Percentiles rank a stretch among this genome's conserved stretches.
phyloP scores from a whole-genome alignment of 208 protist genomes.

The Acanthamoeba lenticulata region DNA sequence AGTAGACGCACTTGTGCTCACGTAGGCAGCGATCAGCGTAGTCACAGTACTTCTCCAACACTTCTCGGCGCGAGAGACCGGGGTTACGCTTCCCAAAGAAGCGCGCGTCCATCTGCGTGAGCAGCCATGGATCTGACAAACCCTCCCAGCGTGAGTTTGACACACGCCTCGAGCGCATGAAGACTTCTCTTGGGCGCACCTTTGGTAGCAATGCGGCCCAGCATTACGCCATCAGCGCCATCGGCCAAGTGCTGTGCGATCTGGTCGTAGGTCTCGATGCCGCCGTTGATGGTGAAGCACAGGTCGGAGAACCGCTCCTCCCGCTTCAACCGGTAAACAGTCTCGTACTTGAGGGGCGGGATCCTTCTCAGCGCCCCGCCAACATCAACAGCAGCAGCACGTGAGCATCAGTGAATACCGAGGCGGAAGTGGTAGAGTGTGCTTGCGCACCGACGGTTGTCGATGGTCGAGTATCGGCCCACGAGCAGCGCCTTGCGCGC shows the following conservation, averaged over 20 bases:
- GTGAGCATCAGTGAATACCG: not conserved
- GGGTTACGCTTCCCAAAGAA: not conserved
- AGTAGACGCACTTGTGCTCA: not conserved
- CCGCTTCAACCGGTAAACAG: not conserved
- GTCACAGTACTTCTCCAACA: not conserved
- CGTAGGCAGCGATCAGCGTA: not conserved
- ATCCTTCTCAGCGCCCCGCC: too few species aligned
- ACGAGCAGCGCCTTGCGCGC: not conserved
- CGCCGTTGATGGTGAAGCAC: not conserved
- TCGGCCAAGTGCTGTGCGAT: not conserved
- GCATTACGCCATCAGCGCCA: not conserved
- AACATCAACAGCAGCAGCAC: not conserved
- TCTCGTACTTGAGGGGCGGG: not conserved
- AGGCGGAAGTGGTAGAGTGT: not conserved
- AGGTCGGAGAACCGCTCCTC: not conserved
- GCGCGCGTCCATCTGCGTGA: not conserved
- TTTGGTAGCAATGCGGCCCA: not conserved
- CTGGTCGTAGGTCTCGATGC: constrained; percentile 1
- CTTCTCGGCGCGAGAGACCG: not conserved
- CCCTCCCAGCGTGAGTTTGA: not conserved
- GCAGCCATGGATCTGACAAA: not conserved
- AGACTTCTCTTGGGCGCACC: not conserved
- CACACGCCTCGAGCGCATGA: not conserved
- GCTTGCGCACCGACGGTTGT: not conserved
- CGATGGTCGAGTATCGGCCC: not conserved